Base-by-base conservation (phyloP, 345 rosid genomes). In the Psidium guajava region DNA sequence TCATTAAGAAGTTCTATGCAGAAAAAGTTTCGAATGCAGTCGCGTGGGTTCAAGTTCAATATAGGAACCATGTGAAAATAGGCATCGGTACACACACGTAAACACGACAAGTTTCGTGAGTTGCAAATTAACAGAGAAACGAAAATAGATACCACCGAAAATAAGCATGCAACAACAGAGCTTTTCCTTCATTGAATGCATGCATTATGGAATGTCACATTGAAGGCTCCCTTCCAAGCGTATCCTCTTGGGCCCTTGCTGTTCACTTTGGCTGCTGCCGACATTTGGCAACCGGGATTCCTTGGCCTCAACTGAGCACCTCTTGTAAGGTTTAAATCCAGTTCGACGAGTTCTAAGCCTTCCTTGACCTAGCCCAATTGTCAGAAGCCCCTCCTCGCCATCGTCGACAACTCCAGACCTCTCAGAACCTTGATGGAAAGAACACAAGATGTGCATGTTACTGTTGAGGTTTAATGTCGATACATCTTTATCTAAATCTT, bases 251-350 rank as follows among this genome's bases (percentile, higher is more conserved):
- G 98, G 91, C 83, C 91, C 89, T 86, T 91, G 95, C 90, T 94
- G 97, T 85, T 94, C 98, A 42, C 87, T 88, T 86, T 90, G 98
- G 91, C 75, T 82, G 91, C 89, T 82, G 91, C 89, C 32, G 58
- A 77, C 56, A 87, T 88, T 90, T 81, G 84, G 81, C 85, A 85
- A 32, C 86, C 88, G 92, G 89, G 87, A 92, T 83, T 95, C 98
- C 82, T 88, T 93, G 64, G 95, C 96, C 92, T 97, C 98, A 87
- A 91, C 61, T 1, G 96, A 93, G 87, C 97, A 96, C 89, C 98
- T 92, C 90, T 95, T 95, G 92, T 96, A 96, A 49, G 99, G 99
- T 86, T 94, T 96, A 86, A 96, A 96, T 86, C 99, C 98, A 55
- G 98, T 94, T 82, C 92, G 91, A 75, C 89, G 91, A 64, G 92